Percentiles rank a stretch among this genome's conserved stretches.
phyloP scores from a whole-genome alignment of 768 basidiomycete genomes.

The Phylloporus rhodoxanthus region DNA sequence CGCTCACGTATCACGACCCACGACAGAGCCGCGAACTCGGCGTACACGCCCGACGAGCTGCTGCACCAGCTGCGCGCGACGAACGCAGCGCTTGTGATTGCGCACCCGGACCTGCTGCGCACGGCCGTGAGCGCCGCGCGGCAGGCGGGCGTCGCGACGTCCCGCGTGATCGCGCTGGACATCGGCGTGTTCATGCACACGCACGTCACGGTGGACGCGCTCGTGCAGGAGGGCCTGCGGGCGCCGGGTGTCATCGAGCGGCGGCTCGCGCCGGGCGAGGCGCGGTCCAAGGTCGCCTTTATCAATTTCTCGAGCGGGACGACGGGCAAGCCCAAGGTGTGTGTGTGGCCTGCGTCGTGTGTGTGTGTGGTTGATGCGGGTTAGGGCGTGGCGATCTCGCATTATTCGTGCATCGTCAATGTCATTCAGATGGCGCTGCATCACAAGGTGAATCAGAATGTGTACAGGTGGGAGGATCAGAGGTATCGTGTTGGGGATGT shows the following conservation, averaged over 20 bases:
- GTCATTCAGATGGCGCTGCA: constrained; percentile 54
- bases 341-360: background rate
- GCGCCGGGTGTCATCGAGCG: constrained; percentile 37
- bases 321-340: constrained; percentile 46
- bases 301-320: constrained; percentile 73
- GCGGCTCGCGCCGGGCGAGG: constrained; percentile 50
- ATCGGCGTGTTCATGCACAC: constrained; percentile 7
- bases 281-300: constrained; percentile 56
- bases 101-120: constrained; percentile 25
- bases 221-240: constrained; percentile 41
- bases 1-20: background rate
- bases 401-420: constrained; percentile 60
- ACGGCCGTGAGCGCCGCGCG: constrained; percentile 29
- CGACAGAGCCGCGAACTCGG: constrained; percentile 31
- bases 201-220: constrained; percentile 38
- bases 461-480: constrained; percentile 34
- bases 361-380: background rate
- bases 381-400: constrained; percentile 63
- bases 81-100: constrained; percentile 26
- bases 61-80: constrained; percentile 29
- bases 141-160: constrained; percentile 25
- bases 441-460: constrained; percentile 38
- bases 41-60: constrained; percentile 30
- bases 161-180: constrained; percentile 27
- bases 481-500: constrained; percentile 51